Conservation (phyloP, 148 eudicot species). For the Rhododendron mucronatum region DNA sequence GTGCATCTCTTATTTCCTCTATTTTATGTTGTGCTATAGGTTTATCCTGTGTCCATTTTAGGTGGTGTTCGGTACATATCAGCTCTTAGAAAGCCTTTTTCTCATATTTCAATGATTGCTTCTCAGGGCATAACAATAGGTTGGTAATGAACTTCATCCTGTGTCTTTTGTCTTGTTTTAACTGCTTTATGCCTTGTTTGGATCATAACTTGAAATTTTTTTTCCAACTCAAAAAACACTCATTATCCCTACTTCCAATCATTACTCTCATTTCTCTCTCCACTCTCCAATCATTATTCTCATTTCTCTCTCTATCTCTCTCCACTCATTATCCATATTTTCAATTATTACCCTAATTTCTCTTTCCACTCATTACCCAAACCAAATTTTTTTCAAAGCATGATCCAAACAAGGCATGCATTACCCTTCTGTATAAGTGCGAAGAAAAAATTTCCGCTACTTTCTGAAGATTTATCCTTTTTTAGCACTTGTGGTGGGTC, state of each 20-base stretch:
- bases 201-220: no score
- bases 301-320: no score
- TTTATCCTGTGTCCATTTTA: conserved; percentile 80
- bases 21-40: conserved; percentile 25
- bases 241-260: no score
- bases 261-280: no score
- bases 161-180: neutral
- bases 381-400: no score
- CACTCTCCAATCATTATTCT: no score
- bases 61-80: conserved; percentile 71
- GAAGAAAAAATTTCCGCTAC: neutral
- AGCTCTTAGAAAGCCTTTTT: conserved; percentile 71
- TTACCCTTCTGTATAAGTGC: neutral
- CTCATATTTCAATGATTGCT: conserved; percentile 81
- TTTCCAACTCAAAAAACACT: no score
- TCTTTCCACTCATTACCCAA: no score
- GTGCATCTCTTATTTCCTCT: neutral
- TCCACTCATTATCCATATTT: no score
- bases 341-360: no score
- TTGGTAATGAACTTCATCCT: conserved; percentile 14
- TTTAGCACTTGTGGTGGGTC: neutral
- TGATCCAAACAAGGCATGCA: no score
- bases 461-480: neutral
- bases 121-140: conserved; percentile 87
- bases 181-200: neutral